These are phyloP conservation scores for Histomonas meleagridis DNA, from an alignment of 208 protist species.

Conservation along the genomic window DNA sequence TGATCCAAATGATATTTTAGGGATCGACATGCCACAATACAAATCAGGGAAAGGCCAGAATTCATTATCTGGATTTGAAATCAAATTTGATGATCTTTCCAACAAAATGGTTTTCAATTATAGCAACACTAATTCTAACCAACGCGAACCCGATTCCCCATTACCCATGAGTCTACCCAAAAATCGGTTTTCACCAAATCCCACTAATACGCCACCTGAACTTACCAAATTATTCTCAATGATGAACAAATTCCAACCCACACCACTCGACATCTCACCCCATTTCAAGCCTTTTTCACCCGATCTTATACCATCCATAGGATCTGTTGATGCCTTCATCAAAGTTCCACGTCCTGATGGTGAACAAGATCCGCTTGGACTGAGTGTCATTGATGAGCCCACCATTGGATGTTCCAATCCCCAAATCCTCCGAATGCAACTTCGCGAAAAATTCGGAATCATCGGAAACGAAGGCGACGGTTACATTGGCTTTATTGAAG, in stretches of 20 bases:
- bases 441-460: not conserved
- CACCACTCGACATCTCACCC: not conserved
- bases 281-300: slow-evolving; percentile 33
- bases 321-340: slow-evolving; percentile 84
- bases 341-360: slow-evolving; percentile 62
- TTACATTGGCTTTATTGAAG: slow-evolving; percentile 21
- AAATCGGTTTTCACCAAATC: too few relatives aligned
- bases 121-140: not conserved
- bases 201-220: not conserved
- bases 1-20: not conserved
- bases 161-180: too few relatives aligned
- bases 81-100: not conserved
- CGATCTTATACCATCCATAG: slow-evolving; percentile 51
- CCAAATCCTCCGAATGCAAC: not conserved
- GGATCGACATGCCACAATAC: not conserved
- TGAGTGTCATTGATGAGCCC: not conserved
- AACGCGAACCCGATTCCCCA: not conserved
- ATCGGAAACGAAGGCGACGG: not conserved
- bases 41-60: not conserved
- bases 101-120: not conserved
- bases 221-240: not conserved
- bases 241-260: not conserved
- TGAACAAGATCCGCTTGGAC: not conserved
- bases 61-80: not conserved
- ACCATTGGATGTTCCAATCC: slow-evolving; percentile 5